These are phyloP conservation scores for Trametes cinnabarina DNA, from an alignment of 768 basidiomycete species.

Conservation along the genomic window DNA sequence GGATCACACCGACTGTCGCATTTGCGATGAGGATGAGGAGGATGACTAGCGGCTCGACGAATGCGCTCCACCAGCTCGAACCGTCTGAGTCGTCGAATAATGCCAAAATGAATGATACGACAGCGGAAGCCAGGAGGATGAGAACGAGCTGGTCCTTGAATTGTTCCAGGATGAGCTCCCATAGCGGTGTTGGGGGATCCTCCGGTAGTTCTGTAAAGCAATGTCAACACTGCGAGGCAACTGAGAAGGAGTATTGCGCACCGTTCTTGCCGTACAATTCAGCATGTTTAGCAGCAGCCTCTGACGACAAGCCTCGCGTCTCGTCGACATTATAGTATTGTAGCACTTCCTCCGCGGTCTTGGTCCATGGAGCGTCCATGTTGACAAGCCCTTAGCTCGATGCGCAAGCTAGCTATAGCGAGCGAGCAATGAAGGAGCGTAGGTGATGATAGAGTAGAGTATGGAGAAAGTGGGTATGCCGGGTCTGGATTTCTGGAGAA, in stretches of 20 bases:
- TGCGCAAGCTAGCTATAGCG: constrained; percentile 3
- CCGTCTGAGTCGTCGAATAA: constrained; percentile 77
- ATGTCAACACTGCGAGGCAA: not conserved
- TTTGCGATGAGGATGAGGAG: constrained; percentile 95
- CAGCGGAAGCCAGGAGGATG: constrained; percentile 91
- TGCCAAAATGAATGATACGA: constrained; percentile 90
- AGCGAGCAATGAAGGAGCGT: not conserved
- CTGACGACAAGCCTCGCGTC: constrained; percentile 57
- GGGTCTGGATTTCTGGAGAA: constrained; percentile 11
- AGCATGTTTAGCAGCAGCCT: constrained; percentile 71
- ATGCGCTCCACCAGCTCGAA: constrained; percentile 71
- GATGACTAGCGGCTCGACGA: constrained; percentile 95
- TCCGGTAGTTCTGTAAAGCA: constrained; percentile 77
- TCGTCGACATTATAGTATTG: constrained; percentile 70
- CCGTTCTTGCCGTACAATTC: constrained; percentile 87
- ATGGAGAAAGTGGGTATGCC: not conserved
- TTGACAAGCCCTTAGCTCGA: constrained; percentile 6
- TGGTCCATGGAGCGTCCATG: constrained; percentile 79
- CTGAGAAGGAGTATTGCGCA: constrained; percentile 32
- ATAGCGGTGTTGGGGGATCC: constrained; percentile 85
- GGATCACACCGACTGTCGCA: constrained; percentile 95
- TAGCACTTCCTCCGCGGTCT: constrained; percentile 63
- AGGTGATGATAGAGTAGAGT: not conserved
- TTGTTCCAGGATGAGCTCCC: constrained; percentile 96
- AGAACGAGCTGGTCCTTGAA: constrained; percentile 99